Base-by-base conservation (phyloP, 2,329 filamentous ascomycete species). In the Alternaria viburni region DNA sequence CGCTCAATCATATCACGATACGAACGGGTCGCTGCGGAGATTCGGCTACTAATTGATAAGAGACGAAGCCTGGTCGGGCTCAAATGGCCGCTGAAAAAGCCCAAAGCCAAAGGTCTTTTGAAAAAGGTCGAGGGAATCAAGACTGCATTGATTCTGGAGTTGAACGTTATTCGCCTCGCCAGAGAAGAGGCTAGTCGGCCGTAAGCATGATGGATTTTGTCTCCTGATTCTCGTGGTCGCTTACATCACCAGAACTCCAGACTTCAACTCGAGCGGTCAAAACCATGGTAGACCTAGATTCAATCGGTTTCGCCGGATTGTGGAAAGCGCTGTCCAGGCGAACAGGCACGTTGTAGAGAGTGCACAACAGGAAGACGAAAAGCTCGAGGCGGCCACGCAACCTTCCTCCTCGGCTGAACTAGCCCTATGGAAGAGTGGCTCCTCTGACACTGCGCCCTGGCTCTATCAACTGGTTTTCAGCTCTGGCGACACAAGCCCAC, bases 51-150 rank as follows among this genome's bases (percentile, higher is more conserved):
- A 0, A 65, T 62, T 2, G 25, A 61, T 7, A 49, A 47, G 2
- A 41, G 43, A 8, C 52, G n/a, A 17, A 66, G 54, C n/a, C 49
- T 71, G n/a, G 61, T 41, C 15, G 44, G 64, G 17, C 47, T 72
- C 21, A 69, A 57, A 54, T 71, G 68, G 69, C 59, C 50, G 17
- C 57, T 71, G n/a, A 61, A 66, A 4, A 54, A 57, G 11, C 64
- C 63, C 10, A 69, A 67, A 41, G 66, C 61, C 2, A 73, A 66
- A 21, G 57, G 45, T 8, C 57, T 69, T 30, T 19, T 74, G 36
- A 67, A 69, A 44, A 70, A 69, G 28, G 44, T 74, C 12, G 71
- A 74, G 26, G 58, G 67, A 26, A 69, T 74, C 44, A 73, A 73
- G 47, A 49, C 61, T 2, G 49, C 59, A 3, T 60, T 73, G 28